Evolutionary conservation across 805 yeast genomes (phyloP), one percentile per base, ranked within the genome.

Genomic region (Myxozyma neglecta): DNA sequence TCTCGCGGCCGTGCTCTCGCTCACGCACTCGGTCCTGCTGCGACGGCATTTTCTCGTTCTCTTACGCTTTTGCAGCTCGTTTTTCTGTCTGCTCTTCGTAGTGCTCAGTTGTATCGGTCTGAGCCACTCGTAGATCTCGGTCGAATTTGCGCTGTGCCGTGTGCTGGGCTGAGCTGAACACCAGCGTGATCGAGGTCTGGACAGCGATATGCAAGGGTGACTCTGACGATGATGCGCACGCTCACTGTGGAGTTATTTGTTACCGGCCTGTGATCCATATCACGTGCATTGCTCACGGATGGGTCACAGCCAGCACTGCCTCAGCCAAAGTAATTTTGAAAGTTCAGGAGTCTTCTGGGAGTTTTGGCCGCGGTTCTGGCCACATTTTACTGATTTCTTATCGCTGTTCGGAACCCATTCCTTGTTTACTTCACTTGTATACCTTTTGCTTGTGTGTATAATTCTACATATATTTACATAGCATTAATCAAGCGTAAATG

Each of bases 21-120:
- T 46, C 58, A 11, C 20, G 10, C 40, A 39, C 20, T 51, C 53
- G 46, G 29, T 54, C 53, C 43, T 56, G 48, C 42, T 56, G 59
- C n/a, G 59, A 37, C 40, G 59, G 49, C 59, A 48, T 47, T 6
- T 42, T 37, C 13, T 6, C 14, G 8, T n/a, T n/a, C 14, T 45
- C 6, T 16, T 18, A 24, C 29, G 29, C 29, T 24, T 24, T 3
- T 24, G 29, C 29, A 24, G 29, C 4, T 24, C 2, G 4, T 24
- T 24, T 24, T 24, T 24, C 29, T 24, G 5, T 24, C 29, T 24
- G 29, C 5, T 24, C 29, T 24, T 24, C 29, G 29, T 24, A 24
- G 29, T 24, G 29, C 29, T 24, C 29, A 5, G 29, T 24, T 24
- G 5, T 24, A 24, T 24, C 29, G 29, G 5, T 24, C 29, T 24